These are phyloP conservation scores for Herpetomonas samuelpessoai DNA, from an alignment of 208 protist genomes.

Conservation along the genomic window DNA sequence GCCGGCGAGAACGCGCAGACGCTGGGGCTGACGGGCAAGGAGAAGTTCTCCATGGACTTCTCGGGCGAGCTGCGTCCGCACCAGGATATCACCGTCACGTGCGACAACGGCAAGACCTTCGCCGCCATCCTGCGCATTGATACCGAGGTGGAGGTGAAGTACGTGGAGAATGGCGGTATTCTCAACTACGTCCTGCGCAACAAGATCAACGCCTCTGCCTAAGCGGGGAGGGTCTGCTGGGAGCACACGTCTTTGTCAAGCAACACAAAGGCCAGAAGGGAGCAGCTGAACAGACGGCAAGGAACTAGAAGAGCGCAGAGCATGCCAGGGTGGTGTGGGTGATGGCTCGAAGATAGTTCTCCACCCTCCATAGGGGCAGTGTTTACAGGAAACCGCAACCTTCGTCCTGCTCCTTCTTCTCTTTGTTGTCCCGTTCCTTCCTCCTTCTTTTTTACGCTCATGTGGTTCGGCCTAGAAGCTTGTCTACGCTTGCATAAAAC, in stretches of 20 bases:
- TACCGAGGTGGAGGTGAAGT: constrained; percentile 94
- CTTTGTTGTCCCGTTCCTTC: no score
- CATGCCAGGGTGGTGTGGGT: no score
- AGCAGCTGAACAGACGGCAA: no score
- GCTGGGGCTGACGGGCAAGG: constrained; percentile 92
- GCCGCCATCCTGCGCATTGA: constrained; percentile 91
- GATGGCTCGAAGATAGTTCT: no score
- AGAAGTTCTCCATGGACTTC: constrained; percentile 90
- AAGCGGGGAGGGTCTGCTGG: no score
- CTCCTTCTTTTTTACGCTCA: constrained; percentile 1
- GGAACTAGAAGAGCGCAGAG: no score
- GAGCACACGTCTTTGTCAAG: no score
- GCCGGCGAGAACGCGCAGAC: constrained; percentile 75
- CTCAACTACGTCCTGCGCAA: constrained; percentile 92
- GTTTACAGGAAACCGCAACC: no score
- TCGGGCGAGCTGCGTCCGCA: constrained; percentile 73
- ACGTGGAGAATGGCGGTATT: constrained; percentile 93
- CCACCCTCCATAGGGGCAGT: no score
- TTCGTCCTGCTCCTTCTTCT: no score
- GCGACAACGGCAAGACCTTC: constrained; percentile 86
- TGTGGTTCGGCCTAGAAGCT: not conserved
- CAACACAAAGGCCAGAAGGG: no score
- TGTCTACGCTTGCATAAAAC: not conserved
- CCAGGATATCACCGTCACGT: constrained; percentile 86
- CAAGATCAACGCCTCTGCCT: constrained; percentile 27